Percentiles rank a stretch among this genome's conserved stretches.
Conservation (phyloP, 2,329 filamentous ascomycete species). For the Raffaelea arxii region DNA sequence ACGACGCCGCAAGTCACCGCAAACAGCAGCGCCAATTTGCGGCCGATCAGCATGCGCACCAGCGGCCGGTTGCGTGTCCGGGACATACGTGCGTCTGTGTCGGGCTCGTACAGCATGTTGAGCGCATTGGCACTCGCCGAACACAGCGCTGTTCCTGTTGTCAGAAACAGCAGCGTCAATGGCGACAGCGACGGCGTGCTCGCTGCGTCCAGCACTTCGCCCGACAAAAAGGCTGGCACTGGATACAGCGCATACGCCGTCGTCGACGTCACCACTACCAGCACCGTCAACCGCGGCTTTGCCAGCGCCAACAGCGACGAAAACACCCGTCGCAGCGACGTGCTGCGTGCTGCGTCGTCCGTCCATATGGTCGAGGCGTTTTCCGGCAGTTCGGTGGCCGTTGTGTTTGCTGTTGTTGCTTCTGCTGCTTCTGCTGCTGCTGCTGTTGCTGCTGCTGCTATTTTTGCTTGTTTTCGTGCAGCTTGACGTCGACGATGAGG, state of each 20-base stretch:
- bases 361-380: constrained; percentile 44
- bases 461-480: constrained; percentile 7
- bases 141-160: constrained; percentile 77
- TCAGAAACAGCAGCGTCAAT: constrained; percentile 85
- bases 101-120: constrained; percentile 94
- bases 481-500: constrained; percentile 15
- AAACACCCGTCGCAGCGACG: constrained; percentile 54
- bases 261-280: constrained; percentile 85
- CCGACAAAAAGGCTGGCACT: constrained; percentile 72
- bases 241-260: constrained; percentile 89
- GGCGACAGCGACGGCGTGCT: constrained; percentile 73
- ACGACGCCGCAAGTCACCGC: constrained; percentile 60
- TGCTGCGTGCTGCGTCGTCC: constrained; percentile 34
- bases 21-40: constrained; percentile 64
- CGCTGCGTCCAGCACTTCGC: constrained; percentile 44
- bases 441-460: neutral
- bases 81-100: constrained; percentile 85
- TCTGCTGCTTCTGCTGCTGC: neutral
- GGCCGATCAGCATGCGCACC: constrained; percentile 68
- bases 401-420: neutral
- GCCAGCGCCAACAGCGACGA: constrained; percentile 82
- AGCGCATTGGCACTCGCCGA: constrained; percentile 87
- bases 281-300: constrained; percentile 88
- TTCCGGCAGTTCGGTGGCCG: constrained; percentile 15
- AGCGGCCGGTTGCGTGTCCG: constrained; percentile 87